phyloP scores from a whole-genome alignment of 257 asterid species.

The Solanum pimpinellifolium region DNA sequence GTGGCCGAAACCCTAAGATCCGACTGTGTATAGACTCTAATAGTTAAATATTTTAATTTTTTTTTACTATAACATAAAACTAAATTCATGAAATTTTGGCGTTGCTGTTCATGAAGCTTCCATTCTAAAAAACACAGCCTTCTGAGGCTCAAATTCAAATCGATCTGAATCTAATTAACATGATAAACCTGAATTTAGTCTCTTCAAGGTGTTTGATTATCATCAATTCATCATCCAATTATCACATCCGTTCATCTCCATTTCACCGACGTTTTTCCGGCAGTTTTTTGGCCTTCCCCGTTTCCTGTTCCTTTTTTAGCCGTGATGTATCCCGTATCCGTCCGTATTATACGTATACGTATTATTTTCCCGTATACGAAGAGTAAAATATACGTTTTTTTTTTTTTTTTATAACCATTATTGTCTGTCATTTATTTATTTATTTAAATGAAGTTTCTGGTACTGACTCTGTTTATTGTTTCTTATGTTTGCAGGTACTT shows the following conservation, averaged over 20 bases:
- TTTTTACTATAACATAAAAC: neutral
- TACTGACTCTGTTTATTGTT: neutral
- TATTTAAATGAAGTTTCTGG: neutral
- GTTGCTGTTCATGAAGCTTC: neutral
- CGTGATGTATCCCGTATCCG: neutral
- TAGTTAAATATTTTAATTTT: neutral
- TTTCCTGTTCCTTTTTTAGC: neutral
- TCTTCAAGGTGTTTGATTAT: neutral
- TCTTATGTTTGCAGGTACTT: neutral
- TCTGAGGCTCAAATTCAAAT: neutral
- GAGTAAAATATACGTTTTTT: neutral
- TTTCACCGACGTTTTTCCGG: too few species aligned
- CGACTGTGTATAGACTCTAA: neutral
- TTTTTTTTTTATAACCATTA: neutral
- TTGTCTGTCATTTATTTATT: neutral
- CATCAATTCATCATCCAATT: neutral
- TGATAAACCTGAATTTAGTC: neutral
- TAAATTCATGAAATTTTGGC: neutral
- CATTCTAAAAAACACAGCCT: neutral
- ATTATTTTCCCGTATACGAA: neutral
- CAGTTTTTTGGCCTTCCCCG: neutral
- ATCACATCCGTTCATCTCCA: neutral
- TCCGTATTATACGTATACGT: neutral
- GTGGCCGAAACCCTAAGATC: conserved; percentile 17
- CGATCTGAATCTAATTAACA: neutral